phyloP scores from a whole-genome alignment of 352 stramenopile species.

The Globisporangium canariense region DNA sequence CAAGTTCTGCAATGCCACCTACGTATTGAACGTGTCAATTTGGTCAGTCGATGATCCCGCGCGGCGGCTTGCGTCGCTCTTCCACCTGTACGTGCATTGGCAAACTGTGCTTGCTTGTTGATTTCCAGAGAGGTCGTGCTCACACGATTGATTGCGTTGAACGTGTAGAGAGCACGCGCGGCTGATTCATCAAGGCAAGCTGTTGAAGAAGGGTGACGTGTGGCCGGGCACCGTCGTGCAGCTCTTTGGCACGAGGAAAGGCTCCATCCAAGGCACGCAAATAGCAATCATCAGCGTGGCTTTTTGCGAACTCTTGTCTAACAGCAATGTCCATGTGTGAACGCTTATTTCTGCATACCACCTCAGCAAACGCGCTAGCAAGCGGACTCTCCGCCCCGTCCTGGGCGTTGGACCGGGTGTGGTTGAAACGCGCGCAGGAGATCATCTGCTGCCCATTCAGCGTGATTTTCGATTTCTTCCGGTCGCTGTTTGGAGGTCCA shows the following conservation, averaged over 20 bases:
- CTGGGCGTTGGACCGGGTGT: conserved; percentile 28
- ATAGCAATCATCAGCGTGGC: not conserved
- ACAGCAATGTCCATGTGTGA: not conserved
- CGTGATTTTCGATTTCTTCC: conserved; percentile 66
- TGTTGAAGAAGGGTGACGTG: conserved; percentile 79
- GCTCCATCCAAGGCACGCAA: conserved; percentile 4
- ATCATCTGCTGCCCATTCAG: conserved; percentile 70
- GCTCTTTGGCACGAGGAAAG: conserved; percentile 73
- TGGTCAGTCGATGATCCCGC: conserved; percentile 74
- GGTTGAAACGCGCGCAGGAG: conserved; percentile 37
- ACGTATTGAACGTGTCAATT: conserved; percentile 76
- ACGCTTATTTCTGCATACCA: not conserved
- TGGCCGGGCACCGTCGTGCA: conserved; percentile 80
- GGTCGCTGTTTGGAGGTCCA: conserved; percentile 51
- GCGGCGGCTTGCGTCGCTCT: conserved; percentile 55
- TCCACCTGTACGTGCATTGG: conserved; percentile 53
- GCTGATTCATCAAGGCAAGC: conserved; percentile 74
- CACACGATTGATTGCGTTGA: not conserved
- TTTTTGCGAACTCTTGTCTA: not conserved
- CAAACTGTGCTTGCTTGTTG: not conserved
- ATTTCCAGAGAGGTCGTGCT: not conserved
- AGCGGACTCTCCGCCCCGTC: conserved; percentile 17
- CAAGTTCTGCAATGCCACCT: conserved; percentile 80
- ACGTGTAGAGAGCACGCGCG: conserved; percentile 56
- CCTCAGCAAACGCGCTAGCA: not conserved